Conservation (phyloP, 495 filamentous ascomycete genomes). For the Staphylotrichum longicolle region DNA sequence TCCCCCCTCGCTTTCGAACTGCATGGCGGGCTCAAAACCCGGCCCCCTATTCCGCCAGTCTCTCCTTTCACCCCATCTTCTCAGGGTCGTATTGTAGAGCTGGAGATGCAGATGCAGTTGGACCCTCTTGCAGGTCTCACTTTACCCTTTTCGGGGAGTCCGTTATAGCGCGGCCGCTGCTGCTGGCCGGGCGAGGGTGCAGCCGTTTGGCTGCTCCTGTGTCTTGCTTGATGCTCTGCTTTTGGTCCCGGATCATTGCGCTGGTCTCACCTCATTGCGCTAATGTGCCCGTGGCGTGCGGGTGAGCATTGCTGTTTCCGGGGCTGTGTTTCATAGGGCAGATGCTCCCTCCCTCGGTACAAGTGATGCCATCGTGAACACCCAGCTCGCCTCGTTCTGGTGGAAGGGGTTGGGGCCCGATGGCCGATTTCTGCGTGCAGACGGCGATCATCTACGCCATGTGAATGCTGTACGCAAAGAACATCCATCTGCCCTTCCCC, state of each 20-base stretch:
- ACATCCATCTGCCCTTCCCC: neutral
- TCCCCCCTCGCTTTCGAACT: neutral
- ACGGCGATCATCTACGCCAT: too few species aligned
- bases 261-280: too few species aligned
- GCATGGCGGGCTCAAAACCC: neutral
- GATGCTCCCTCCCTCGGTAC: neutral
- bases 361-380: neutral
- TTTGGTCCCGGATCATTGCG: neutral
- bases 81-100: slow-evolving; percentile 6
- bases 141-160: slow-evolving; percentile 15
- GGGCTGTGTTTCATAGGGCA: neutral
- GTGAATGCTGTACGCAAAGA: neutral
- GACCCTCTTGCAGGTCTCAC: slow-evolving; percentile 13
- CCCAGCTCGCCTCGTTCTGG: slow-evolving; percentile 4
- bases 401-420: neutral
- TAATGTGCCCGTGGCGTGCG: neutral
- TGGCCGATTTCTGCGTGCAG: neutral
- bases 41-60: neutral
- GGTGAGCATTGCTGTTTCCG: neutral
- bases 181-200: neutral
- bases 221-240: neutral
- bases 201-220: neutral
- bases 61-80: neutral
- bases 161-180: neutral
- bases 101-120: slow-evolving; percentile 19